phyloP scores from a whole-genome alignment of 495 filamentous ascomycete genomes.

The Apodospora peruviana region DNA sequence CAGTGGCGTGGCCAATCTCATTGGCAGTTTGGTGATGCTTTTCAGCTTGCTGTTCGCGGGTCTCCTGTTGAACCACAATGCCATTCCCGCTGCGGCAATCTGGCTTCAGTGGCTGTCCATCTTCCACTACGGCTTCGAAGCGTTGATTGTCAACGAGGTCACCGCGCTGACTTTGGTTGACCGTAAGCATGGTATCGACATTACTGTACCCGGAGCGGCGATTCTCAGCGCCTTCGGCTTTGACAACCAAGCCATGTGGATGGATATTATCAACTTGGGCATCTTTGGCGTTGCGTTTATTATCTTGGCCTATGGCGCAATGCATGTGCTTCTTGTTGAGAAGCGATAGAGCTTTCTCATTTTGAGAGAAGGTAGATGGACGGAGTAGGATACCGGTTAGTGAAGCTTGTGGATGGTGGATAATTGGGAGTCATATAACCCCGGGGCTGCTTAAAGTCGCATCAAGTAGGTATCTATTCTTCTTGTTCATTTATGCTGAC shows the following conservation, averaged over 20 bases:
- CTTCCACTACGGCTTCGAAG: constrained; percentile 97
- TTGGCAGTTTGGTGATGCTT: constrained; percentile 94
- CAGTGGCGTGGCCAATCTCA: constrained; percentile 85
- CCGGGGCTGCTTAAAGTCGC: too few relatives aligned
- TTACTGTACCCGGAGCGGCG: constrained; percentile 89
- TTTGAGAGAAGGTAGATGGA: too few relatives aligned
- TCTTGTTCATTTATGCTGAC: too few relatives aligned
- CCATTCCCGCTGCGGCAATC: constrained; percentile 72
- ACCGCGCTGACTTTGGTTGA: constrained; percentile 84
- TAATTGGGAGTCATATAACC: too few relatives aligned
- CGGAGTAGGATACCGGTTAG: too few relatives aligned
- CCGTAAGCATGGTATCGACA: constrained; percentile 90
- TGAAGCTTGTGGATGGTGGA: too few relatives aligned
- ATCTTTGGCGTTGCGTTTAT: constrained; percentile 80
- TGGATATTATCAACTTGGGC: constrained; percentile 73
- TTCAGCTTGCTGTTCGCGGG: constrained; percentile 95
- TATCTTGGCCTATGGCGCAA: constrained; percentile 80
- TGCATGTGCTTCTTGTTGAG: constrained; percentile 93
- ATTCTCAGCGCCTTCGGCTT: constrained; percentile 95
- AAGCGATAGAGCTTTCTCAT: constrained; percentile 61
- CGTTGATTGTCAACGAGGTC: constrained; percentile 96
- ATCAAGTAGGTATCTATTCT: too few relatives aligned
- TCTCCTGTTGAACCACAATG: constrained; percentile 87
- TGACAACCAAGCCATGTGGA: constrained; percentile 75
- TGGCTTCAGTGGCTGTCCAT: constrained; percentile 98